A percentile compares a stretch with the other conserved stretches of the same genome.
Conservation (phyloP, 148 eudicot genomes). For the Nepenthes gracilis region DNA sequence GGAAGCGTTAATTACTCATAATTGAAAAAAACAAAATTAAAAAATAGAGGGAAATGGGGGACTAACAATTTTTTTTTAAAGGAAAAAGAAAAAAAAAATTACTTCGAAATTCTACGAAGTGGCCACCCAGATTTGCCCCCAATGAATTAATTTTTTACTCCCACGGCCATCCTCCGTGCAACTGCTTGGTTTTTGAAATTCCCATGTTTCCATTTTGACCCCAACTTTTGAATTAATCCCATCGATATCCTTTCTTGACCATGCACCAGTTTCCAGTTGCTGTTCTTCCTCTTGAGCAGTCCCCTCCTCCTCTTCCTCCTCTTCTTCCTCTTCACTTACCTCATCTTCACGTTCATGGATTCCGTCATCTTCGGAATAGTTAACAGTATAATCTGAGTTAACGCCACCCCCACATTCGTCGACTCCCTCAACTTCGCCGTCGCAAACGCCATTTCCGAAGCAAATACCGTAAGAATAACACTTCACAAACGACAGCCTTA, state of each 20-base stretch:
- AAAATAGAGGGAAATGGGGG: too few species aligned
- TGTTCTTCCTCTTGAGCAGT: background rate
- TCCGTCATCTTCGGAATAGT: too few species aligned
- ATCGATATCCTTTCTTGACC: constrained; percentile 18
- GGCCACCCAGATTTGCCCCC: constrained; percentile 75
- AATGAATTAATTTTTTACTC: constrained; percentile 35
- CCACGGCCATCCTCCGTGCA: constrained; percentile 59
- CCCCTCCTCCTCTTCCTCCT: constrained; percentile 2
- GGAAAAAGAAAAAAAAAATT: too few species aligned
- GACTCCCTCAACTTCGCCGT: constrained; percentile 1
- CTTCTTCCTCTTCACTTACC: constrained; percentile 2
- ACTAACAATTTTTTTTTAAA: too few species aligned
- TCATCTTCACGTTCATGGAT: background rate
- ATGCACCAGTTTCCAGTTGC: constrained; percentile 3
- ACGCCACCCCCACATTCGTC: background rate
- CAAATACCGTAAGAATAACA: background rate
- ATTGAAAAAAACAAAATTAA: too few species aligned
- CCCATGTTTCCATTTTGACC: constrained; percentile 32
- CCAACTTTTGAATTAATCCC: constrained; percentile 18
- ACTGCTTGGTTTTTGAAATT: constrained; percentile 41
- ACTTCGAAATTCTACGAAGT: constrained; percentile 6
- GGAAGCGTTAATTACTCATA: too few species aligned
- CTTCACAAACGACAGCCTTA: constrained; percentile 24
- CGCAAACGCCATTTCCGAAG: background rate
- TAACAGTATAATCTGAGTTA: too few species aligned